Evolutionary conservation across 768 basidiomycete genomes (phyloP), one percentile per base, ranked within the genome.

Genomic region (Terana coerulea): DNA sequence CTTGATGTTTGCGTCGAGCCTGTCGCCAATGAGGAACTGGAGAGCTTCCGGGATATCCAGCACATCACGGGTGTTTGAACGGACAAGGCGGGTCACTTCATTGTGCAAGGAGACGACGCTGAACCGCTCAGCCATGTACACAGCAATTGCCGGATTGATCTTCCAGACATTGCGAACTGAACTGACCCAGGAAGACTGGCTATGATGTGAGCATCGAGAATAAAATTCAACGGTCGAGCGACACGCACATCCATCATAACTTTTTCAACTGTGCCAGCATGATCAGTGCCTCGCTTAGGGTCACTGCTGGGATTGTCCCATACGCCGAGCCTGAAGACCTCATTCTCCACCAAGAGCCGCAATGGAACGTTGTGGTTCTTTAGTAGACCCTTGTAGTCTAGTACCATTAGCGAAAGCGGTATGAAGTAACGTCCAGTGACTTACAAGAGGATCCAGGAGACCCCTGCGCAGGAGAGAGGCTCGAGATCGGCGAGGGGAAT

Each of bases 251-350:
- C 85, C 0, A 77, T 61, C 57, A 86, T 72, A 17, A 76, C 75
- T n/a, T 80, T 75, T 65, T 90, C 83, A 15, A 75, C 62, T 64
- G 70, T 72, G 7, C 76, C 76, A 33, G 76, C 59, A 37, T 86
- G 72, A 62, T 92, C 86, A 1, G 66, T 61, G 15, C 87, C 86
- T 56, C 86, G n/a, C 58, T 78, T 82, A 4, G 74, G 59, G 55
- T 97, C 95, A 53, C 86, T 88, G 26, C 78, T 76, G 0, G 92
- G 91, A 67, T 98, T 98, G 37, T 75, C 75, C 97, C 97, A 98
- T 7, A 98, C 94, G 3, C 73, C 78, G 36, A 98, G 69, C 14
- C 94, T 79, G 60, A 77, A 82, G 36, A 98, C 83, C 65, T 99
- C 97, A 63, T 91, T 94, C 67, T 95, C 92, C 6, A 93, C 83